Base-by-base conservation (phyloP, 495 filamentous ascomycete species). In the Penicillium alfredii region DNA sequence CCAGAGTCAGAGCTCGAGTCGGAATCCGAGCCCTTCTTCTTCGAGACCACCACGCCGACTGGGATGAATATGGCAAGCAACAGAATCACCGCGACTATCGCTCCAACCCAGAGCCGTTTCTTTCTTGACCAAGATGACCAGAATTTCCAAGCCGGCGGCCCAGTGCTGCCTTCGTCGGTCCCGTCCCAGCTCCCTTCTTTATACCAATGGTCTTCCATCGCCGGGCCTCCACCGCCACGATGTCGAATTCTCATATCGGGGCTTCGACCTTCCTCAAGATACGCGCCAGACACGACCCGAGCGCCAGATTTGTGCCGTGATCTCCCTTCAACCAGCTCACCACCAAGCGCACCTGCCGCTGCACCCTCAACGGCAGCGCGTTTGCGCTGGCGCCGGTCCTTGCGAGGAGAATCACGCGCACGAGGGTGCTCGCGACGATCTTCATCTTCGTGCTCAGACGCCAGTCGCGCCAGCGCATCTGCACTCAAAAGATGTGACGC, bases 11-110 rank as follows among this genome's bases (percentile, higher is more conserved):
- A 44, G 14, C 44, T 44, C 27, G 49, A 23, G 23, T 47, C 19
- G 35, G 61, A 44, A 24, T 49, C 46, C 5, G 42, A 45, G 11
- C 35, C 57, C 13, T 80, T 75, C 42, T 86, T 84, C 44, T 84
- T 81, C 17, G 77, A 80, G 21, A 83, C 71, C 8, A 84, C 70
- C 4, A 90, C 71, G 0, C 79, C 88, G 29, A 88, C 78, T 1
- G 74, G 75, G 29, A 93, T 83, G 33, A 87, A 72, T 29, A 94
- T 81, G 13, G 77, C 72, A 10, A 87, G 65, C 6, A 89, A 42
- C 11, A 88, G 26, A 3, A 86, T 50, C 3, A 81, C 43, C 3
- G 71, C 61, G 2, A 46, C 55, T 11, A 69, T 21, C 21, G 46
- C 24, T 28, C 40, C 46, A 38, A 74, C 55, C 40, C 50, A 43